A percentile compares a stretch with the other conserved stretches of the same genome.
phyloP scores from a whole-genome alignment of 2,329 filamentous ascomycete species.

The Fulvia fulva region DNA sequence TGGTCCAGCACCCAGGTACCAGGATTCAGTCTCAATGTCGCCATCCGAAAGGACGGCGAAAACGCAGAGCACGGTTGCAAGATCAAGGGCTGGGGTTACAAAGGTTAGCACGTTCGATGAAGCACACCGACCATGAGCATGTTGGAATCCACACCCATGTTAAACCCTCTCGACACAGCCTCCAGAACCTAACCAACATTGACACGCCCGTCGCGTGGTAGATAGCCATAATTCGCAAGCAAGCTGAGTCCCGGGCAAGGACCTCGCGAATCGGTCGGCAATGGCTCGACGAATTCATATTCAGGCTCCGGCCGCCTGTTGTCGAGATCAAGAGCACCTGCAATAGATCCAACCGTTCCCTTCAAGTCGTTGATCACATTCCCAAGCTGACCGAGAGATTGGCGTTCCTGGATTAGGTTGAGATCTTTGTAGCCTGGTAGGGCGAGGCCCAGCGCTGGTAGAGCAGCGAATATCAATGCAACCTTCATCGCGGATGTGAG shows the following conservation, averaged over 20 bases:
- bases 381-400: constrained; percentile 4
- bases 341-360: constrained; percentile 23
- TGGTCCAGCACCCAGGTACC: constrained; percentile 27
- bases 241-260: constrained; percentile 41
- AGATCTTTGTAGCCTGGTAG: constrained; percentile 4
- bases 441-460: constrained; percentile 13
- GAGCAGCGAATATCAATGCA: background rate
- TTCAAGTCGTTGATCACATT: constrained; percentile 13
- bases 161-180: constrained; percentile 30
- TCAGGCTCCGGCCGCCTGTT: constrained; percentile 28
- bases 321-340: constrained; percentile 22
- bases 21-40: constrained; percentile 26
- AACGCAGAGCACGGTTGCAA: constrained; percentile 36
- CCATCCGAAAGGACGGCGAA: constrained; percentile 31
- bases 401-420: constrained; percentile 5
- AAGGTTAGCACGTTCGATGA: background rate
- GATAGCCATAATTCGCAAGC: constrained; percentile 40
- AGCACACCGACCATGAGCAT: background rate
- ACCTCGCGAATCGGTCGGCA: constrained; percentile 30
- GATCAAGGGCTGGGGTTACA: constrained; percentile 23
- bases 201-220: constrained; percentile 39
- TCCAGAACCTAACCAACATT: constrained; percentile 34
- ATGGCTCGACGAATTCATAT: constrained; percentile 24
- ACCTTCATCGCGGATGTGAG: background rate
- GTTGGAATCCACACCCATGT: background rate